phyloP scores from a whole-genome alignment of 1,139 yeast species.

The Ogataea hybrid region DNA sequence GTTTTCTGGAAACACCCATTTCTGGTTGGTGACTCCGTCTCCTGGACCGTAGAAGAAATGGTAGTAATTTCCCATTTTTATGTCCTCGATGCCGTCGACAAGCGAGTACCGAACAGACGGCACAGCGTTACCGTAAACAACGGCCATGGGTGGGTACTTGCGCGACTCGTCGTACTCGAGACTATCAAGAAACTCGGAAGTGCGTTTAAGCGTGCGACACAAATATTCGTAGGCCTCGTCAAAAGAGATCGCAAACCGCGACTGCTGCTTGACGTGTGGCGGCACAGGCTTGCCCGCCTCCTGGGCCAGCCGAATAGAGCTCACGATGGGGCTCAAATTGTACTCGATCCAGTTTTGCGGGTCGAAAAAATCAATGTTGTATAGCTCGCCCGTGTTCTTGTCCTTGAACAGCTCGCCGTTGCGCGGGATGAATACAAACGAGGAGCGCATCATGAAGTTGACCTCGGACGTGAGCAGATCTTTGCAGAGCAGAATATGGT shows the following conservation, averaged over 20 bases:
- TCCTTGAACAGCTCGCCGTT: conserved; percentile 74
- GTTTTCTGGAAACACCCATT: conserved; percentile 74
- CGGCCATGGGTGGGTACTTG: conserved; percentile 77
- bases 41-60: conserved; percentile 86
- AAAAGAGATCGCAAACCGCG: conserved; percentile 37
- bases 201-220: conserved; percentile 53
- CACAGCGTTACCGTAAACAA: conserved; percentile 74
- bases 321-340: conserved; percentile 72
- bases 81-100: conserved; percentile 59
- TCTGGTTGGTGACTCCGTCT: conserved; percentile 87
- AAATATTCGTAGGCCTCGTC: conserved; percentile 67
- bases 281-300: conserved; percentile 22
- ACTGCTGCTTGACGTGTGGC: conserved; percentile 18
- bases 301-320: conserved; percentile 30
- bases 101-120: conserved; percentile 83
- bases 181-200: conserved; percentile 58
- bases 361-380: conserved; percentile 73
- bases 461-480: conserved; percentile 75
- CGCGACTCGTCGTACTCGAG: conserved; percentile 50
- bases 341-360: conserved; percentile 78
- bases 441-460: conserved; percentile 85
- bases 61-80: conserved; percentile 68
- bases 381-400: conserved; percentile 51
- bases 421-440: conserved; percentile 73
- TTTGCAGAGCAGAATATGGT: conserved; percentile 71